Percentiles rank a stretch among this genome's conserved stretches.
Conservation (phyloP, 176 grass and related monocot genomes). For the barley (Hordeum vulgare) region MorexV3_pseudomolecules_assembly NC_058520.1:450539130-450539629, state of each 20-base stretch:
- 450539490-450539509: constrained; percentile 51
- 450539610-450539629: constrained; percentile 32
- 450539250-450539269: constrained; percentile 35
- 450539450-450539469: constrained; percentile 31
- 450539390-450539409: constrained; percentile 38
- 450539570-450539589: constrained; percentile 21
- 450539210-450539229: constrained; percentile 61
- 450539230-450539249: constrained; percentile 67
- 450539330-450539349: constrained; percentile 49
- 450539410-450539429: constrained; percentile 59
- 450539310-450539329: constrained; percentile 38
- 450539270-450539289: constrained; percentile 38
- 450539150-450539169: constrained; percentile 91
- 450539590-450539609: constrained; percentile 15
- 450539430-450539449: constrained; percentile 15
- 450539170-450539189: constrained; percentile 64
- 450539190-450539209: constrained; percentile 57
- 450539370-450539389: constrained; percentile 39
- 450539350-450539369: constrained; percentile 57
- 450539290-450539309: constrained; percentile 59
- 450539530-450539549: not conserved
- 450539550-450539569: constrained; percentile 11
- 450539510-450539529: constrained; percentile 42
- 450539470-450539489: constrained; percentile 62
- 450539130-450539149: constrained; percentile 48